phyloP scores from a whole-genome alignment of 2,329 filamentous ascomycete genomes.

The Talaromyces sp. region DNA sequence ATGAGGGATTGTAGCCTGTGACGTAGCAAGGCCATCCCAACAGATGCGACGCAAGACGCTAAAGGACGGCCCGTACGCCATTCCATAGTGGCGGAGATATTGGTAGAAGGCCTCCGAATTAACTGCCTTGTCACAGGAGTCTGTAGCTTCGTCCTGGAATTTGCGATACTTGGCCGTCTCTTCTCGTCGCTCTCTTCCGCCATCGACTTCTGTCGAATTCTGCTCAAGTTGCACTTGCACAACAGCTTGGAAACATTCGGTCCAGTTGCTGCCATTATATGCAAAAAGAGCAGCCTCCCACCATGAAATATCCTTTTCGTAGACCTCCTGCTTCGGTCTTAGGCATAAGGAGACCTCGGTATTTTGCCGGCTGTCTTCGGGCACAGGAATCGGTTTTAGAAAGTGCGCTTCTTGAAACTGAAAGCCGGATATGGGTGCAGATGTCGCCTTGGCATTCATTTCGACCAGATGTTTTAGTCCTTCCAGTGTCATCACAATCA shows the following conservation, averaged over 20 bases:
- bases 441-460: constrained; percentile 4
- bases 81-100: neutral
- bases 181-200: neutral
- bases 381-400: constrained; percentile 25
- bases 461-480: constrained; percentile 7
- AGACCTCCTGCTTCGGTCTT: neutral
- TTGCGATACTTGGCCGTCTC: neutral
- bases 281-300: constrained; percentile 19
- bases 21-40: neutral
- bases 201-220: neutral
- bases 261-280: constrained; percentile 22
- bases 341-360: neutral
- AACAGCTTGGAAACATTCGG: constrained; percentile 24
- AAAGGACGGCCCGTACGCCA: neutral
- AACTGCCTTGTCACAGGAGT: neutral
- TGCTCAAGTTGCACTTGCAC: constrained; percentile 23
- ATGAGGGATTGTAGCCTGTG: neutral
- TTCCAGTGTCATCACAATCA: constrained; percentile 23
- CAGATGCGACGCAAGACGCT: neutral
- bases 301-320: neutral
- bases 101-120: neutral
- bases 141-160: neutral
- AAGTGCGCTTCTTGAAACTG: constrained; percentile 26
- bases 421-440: constrained; percentile 18
- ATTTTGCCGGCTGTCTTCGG: constrained; percentile 23